Conservation (phyloP, 1,284 basidiomycete species). For the Pseudozyma thailandica region DNA sequence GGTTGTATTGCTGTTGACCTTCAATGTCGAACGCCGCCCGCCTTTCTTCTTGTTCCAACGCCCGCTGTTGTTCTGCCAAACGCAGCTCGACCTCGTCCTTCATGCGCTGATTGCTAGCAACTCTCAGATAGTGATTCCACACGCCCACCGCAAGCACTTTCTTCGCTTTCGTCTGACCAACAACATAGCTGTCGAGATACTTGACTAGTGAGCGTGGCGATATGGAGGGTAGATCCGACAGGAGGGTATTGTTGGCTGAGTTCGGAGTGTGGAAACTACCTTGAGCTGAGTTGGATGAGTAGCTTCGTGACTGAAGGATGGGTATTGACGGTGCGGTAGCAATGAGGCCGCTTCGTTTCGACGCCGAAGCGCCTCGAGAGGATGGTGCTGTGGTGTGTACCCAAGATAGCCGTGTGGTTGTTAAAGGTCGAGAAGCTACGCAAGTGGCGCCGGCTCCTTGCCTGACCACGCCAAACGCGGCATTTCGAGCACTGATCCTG, state of each 20-base stretch:
- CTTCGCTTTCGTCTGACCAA: conserved; percentile 91
- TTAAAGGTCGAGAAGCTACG: no score
- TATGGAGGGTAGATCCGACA: conserved; percentile 21
- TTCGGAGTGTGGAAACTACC: conserved; percentile 22
- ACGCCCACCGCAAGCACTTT: conserved; percentile 85
- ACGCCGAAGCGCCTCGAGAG: no score
- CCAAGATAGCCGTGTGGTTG: no score
- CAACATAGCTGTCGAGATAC: conserved; percentile 87
- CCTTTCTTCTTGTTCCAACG: conserved; percentile 12
- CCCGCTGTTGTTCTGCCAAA: not conserved
- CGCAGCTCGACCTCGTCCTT: conserved; percentile 23
- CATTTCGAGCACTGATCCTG: no score
- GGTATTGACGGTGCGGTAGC: conserved; percentile 3
- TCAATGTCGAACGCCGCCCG: not conserved
- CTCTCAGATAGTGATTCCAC: conserved; percentile 38
- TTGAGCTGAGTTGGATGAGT: conserved; percentile 1
- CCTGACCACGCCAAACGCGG: no score
- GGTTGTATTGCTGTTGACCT: not conserved
- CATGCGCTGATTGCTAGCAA: conserved; percentile 34
- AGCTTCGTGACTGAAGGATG: no score
- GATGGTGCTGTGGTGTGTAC: no score
- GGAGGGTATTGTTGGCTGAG: conserved; percentile 7
- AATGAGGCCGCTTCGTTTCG: no score
- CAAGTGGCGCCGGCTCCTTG: no score
- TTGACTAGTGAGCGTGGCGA: conserved; percentile 76